phyloP scores from a whole-genome alignment of 768 basidiomycete species.

The Hebeloma cylindrosporum region DNA sequence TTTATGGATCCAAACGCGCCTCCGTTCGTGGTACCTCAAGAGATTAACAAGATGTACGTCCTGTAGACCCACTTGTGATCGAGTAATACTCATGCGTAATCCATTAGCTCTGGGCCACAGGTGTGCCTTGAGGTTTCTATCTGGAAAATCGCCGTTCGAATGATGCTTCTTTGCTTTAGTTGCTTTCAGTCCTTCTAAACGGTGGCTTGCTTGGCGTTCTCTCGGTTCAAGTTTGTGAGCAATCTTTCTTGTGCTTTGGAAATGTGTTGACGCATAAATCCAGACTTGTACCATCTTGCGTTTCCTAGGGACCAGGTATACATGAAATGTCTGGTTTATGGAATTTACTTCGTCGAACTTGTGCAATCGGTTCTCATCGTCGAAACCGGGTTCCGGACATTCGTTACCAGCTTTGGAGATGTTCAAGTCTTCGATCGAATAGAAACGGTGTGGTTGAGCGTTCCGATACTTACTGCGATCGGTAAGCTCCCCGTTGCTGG shows the following conservation, averaged over 20 bases:
- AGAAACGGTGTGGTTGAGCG: conserved; percentile 17
- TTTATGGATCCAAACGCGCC: too few relatives aligned
- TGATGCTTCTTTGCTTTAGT: too few relatives aligned
- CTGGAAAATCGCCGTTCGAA: too few relatives aligned
- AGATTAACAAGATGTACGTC: too few relatives aligned
- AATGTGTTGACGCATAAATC: background rate
- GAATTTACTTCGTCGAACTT: conserved; percentile 14
- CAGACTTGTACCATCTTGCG: conserved; percentile 26
- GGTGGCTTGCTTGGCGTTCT: conserved; percentile 22
- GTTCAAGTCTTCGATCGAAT: conserved; percentile 12
- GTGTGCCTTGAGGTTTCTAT: too few relatives aligned
- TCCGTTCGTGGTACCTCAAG: too few relatives aligned
- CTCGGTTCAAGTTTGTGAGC: conserved; percentile 24
- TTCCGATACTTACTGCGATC: conserved; percentile 19
- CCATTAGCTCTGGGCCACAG: too few relatives aligned
- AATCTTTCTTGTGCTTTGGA: background rate
- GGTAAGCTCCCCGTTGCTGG: background rate
- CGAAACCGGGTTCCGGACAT: conserved; percentile 19
- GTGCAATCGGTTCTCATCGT: conserved; percentile 19
- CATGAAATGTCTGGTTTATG: conserved; percentile 16
- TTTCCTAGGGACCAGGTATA: conserved; percentile 19
- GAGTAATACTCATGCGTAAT: too few relatives aligned
- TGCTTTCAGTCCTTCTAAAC: too few relatives aligned
- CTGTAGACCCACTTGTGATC: too few relatives aligned
- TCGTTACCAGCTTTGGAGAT: conserved; percentile 22